phyloP scores from a whole-genome alignment of 257 asterid genomes.

The Solanum stenotomum region DNA sequence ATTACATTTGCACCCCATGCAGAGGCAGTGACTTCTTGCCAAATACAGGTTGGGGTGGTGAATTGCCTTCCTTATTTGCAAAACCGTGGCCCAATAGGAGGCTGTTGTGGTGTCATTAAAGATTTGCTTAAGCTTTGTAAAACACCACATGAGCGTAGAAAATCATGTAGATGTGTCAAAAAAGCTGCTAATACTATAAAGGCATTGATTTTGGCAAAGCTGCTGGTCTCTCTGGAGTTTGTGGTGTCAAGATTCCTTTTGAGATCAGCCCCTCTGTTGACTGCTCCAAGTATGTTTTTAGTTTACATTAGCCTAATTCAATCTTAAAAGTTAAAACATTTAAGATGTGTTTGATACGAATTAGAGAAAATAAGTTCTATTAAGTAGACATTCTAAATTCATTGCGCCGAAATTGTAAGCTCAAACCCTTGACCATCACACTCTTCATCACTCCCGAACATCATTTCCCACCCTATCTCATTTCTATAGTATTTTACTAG shows the following conservation, averaged over 20 bases:
- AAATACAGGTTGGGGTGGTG: background rate
- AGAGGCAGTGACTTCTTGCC: constrained; percentile 1
- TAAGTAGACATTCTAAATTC: background rate
- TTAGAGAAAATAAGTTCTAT: background rate
- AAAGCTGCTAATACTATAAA: background rate
- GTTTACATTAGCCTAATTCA: background rate
- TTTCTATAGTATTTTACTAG: background rate
- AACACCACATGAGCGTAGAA: constrained; percentile 7
- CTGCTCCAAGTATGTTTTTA: constrained; percentile 4
- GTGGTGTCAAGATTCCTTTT: constrained; percentile 4
- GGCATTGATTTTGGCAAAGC: background rate
- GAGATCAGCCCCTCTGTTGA: constrained; percentile 8
- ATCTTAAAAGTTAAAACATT: background rate
- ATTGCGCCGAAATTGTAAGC: background rate
- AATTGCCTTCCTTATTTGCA: constrained; percentile 1
- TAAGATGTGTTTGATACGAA: no score
- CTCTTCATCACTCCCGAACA: background rate
- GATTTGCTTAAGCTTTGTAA: background rate
- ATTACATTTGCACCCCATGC: constrained; percentile 8
- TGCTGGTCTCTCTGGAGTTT: background rate
- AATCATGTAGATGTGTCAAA: constrained; percentile 12
- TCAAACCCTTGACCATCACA: background rate
- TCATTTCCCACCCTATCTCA: background rate
- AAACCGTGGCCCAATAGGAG: background rate
- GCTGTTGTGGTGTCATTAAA: constrained; percentile 10